Base-by-base conservation (phyloP, 2,329 filamentous ascomycete species). In the Penicillium psychrosexuale region DNA sequence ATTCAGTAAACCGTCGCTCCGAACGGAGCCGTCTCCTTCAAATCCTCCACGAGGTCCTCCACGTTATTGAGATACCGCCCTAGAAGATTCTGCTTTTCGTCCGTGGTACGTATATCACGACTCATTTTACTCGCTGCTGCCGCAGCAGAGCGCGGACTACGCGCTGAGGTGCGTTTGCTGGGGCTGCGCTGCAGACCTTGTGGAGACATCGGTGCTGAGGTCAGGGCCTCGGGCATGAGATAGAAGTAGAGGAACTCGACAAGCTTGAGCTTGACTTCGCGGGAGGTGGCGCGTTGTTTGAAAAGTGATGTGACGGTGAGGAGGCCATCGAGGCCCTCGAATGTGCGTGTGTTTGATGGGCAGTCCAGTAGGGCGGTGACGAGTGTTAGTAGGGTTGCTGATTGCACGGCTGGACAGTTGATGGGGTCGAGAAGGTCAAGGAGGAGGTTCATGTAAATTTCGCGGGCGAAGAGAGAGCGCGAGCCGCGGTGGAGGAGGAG, bases 221-320 rank as follows among this genome's bases (percentile, higher is more conserved):
- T 70, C 1, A 79, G 86, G 0, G 84, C 84, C 76, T 99, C 94
- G 47, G 93, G 92, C 88, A 97, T 96, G 64, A 99, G 86, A 74
- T 97, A 99, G 75, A 97, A 97, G 79, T 97, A 97, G 48, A 99
- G 78, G 70, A 97, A 97, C 74, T 97, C 94, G 64, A 97, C 87
- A n/a, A 96, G 84, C 73, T 96, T 94, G 69, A 96, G 84, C 78
- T 96, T 97, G 62, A 97, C 92, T 66, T 93, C 90, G 58, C 91
- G 86, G 24, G 86, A 86, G 3, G 93, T 97, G 61, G 86, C 85
- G 57, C 91, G 86, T 60, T 88, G 89, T 74, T 95, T 96, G 83
- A 97, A 97, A 47, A 97, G 82, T 9, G 89, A 93, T 2, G 93
- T 96, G 43, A 97, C 86, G 1, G 91, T 94, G 38, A 96, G 84